Percentiles rank a stretch among this genome's conserved stretches.
Conservation (phyloP, 257 asterid genomes). For the Solanum stenotomum region DNA sequence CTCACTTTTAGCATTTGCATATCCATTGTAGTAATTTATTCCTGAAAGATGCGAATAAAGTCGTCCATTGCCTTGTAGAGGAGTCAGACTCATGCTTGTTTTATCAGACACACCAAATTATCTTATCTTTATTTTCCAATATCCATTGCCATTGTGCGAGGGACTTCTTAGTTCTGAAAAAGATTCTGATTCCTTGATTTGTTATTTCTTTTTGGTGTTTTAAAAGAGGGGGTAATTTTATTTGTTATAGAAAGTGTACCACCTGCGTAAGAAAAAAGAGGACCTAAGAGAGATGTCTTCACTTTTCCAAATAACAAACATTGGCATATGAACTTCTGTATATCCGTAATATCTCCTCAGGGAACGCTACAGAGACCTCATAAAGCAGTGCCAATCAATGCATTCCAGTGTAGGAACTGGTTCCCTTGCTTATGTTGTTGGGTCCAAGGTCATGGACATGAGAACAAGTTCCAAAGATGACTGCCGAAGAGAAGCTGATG, state of each 20-base stretch:
- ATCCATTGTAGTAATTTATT: not conserved
- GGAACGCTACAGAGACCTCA: constrained; percentile 77
- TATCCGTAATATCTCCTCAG: constrained; percentile 30
- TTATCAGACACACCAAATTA: not conserved
- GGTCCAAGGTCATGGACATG: constrained; percentile 97
- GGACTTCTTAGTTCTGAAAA: not conserved
- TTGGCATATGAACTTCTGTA: not conserved
- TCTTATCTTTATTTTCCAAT: not conserved
- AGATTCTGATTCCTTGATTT: not conserved
- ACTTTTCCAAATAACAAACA: not conserved
- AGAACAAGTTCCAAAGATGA: constrained; percentile 80
- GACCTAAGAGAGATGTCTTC: not conserved
- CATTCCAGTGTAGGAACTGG: constrained; percentile 98
- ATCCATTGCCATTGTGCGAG: not conserved
- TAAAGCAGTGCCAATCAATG: constrained; percentile 83
- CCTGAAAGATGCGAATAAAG: not conserved
- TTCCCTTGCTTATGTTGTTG: constrained; percentile 87
- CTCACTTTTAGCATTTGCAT: not conserved
- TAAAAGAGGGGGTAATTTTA: not conserved
- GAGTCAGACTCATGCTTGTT: not conserved
- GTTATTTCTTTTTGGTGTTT: not conserved
- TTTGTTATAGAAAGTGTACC: not conserved
- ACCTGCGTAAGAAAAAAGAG: not conserved
- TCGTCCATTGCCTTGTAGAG: not conserved
- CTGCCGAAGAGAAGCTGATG: constrained; percentile 40